Conservation (phyloP, 352 stramenopile genomes). For the Salisapilia sapeloensis region DNA sequence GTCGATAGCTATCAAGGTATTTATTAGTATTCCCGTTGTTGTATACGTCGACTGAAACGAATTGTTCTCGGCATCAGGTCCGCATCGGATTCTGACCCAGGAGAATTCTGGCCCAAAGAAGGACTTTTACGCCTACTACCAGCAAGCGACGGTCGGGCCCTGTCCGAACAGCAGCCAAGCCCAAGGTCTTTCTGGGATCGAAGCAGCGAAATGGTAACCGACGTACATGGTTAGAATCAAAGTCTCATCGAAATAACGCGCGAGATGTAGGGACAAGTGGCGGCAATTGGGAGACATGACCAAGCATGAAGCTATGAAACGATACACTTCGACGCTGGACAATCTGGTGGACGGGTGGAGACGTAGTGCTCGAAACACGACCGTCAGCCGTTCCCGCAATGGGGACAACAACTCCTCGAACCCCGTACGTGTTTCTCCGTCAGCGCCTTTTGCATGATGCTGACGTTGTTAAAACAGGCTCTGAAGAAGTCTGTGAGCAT, state of each 20-base stretch:
- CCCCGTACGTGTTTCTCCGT: slow-evolving; percentile 6
- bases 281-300: slow-evolving; percentile 40
- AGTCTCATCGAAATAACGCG: not conserved
- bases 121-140: slow-evolving; percentile 65
- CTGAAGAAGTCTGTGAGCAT: slow-evolving; percentile 26
- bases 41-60: not conserved
- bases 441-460: too few relatives aligned
- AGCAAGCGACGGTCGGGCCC: slow-evolving; percentile 47
- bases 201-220: slow-evolving; percentile 31
- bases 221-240: slow-evolving; percentile 1
- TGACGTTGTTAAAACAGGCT: slow-evolving; percentile 1
- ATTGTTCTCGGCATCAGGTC: slow-evolving; percentile 7
- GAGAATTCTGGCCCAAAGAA: slow-evolving; percentile 57
- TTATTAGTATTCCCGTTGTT: not conserved
- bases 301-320: slow-evolving; percentile 60
- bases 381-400: slow-evolving; percentile 3
- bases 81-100: slow-evolving; percentile 58
- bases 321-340: slow-evolving; percentile 56
- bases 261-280: slow-evolving; percentile 54
- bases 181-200: slow-evolving; percentile 21
- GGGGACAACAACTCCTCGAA: slow-evolving; percentile 1
- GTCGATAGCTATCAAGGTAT: slow-evolving; percentile 59
- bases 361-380: slow-evolving; percentile 20
- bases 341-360: slow-evolving; percentile 73
- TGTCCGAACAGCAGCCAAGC: slow-evolving; percentile 19